Conservation (phyloP, 2,329 filamentous ascomycete species). For the Fusarium aywerte region DNA sequence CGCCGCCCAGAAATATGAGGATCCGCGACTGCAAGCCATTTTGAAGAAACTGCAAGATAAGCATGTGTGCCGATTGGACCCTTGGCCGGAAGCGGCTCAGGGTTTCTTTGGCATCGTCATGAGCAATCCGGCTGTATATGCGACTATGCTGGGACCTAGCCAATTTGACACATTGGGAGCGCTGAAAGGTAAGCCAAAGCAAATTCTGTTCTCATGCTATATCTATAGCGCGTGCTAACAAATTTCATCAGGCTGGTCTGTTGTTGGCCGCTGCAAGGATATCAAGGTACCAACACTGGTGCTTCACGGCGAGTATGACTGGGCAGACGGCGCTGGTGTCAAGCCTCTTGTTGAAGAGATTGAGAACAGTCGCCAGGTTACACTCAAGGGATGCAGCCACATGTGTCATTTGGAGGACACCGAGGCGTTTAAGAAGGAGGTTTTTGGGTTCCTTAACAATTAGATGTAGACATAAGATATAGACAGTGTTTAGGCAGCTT, state of each 20-base stretch:
- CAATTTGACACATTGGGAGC: slow-evolving; percentile 3
- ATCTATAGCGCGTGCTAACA: background rate
- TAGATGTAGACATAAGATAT: background rate
- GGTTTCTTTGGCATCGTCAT: slow-evolving; percentile 4
- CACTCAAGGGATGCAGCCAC: slow-evolving; percentile 9
- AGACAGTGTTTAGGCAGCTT: background rate
- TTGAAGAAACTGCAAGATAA: slow-evolving; percentile 6
- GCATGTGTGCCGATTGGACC: slow-evolving; percentile 9
- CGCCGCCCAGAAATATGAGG: background rate
- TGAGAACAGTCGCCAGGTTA: slow-evolving; percentile 4
- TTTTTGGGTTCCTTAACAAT: background rate
- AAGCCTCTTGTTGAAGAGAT: slow-evolving; percentile 9
- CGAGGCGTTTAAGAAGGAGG: slow-evolving; percentile 12
- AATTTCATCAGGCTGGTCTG: background rate
- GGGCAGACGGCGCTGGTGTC: slow-evolving; percentile 4
- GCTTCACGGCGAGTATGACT: slow-evolving; percentile 4
- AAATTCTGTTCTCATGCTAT: background rate
- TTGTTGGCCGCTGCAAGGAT: slow-evolving; percentile 5
- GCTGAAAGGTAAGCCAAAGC: background rate
- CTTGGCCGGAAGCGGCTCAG: background rate
- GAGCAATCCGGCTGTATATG: slow-evolving; percentile 6
- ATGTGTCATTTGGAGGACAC: slow-evolving; percentile 6
- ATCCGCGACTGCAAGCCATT: slow-evolving; percentile 2
- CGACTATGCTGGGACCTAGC: slow-evolving; percentile 7
- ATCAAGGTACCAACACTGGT: slow-evolving; percentile 8